Conservation (phyloP, 495 filamentous ascomycete genomes). For the Daldinia loculata region DNA sequence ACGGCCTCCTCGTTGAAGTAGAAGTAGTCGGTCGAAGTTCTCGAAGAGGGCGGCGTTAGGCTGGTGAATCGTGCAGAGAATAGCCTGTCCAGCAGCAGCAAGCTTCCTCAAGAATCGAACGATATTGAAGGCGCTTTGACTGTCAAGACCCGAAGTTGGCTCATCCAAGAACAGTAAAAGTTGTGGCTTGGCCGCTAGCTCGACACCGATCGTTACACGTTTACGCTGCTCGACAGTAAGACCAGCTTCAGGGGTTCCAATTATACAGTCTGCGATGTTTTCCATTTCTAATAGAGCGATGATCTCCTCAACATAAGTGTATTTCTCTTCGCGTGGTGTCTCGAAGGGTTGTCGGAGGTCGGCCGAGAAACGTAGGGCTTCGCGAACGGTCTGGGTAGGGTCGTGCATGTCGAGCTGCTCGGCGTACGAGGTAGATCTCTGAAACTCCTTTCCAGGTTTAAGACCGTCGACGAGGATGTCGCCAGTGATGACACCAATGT, state of each 20-base stretch:
- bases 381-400: constrained; percentile 78
- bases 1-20: constrained; percentile 73
- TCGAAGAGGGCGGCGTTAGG: constrained; percentile 87
- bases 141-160: constrained; percentile 88
- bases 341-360: constrained; percentile 79
- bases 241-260: constrained; percentile 78
- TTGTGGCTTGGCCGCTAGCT: constrained; percentile 85
- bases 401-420: constrained; percentile 88
- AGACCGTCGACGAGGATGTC: constrained; percentile 78
- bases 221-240: constrained; percentile 92
- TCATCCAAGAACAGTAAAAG: constrained; percentile 90
- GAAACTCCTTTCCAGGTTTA: constrained; percentile 72
- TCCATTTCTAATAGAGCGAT: constrained; percentile 84
- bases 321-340: constrained; percentile 74
- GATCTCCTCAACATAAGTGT: constrained; percentile 84
- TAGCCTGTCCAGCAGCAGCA: constrained; percentile 82
- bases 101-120: constrained; percentile 88
- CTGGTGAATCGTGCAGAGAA: constrained; percentile 93
- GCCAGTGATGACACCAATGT: constrained; percentile 78
- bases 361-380: constrained; percentile 86
- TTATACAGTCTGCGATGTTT: constrained; percentile 83
- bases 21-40: constrained; percentile 74
- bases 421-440: constrained; percentile 79
- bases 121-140: constrained; percentile 87
- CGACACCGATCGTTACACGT: constrained; percentile 89